Conservation (phyloP, 192 early-diverging fungal species). For the Coemansia sp. region DNA sequence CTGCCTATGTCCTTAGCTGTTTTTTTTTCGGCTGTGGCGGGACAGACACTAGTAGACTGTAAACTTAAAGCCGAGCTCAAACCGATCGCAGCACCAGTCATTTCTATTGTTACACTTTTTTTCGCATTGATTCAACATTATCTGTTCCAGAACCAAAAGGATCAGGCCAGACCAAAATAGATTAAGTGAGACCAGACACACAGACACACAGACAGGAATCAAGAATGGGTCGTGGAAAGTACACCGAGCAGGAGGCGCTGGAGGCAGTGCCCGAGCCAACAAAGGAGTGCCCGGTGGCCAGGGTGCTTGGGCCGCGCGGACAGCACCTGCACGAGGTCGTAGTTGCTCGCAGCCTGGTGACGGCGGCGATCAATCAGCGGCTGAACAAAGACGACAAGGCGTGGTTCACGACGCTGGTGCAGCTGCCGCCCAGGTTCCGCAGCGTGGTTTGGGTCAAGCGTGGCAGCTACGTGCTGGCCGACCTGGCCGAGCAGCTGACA, state of each 20-base stretch:
- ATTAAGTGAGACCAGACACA: background rate
- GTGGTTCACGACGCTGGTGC: slow-evolving; percentile 62
- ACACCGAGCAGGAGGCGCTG: slow-evolving; percentile 48
- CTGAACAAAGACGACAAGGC: slow-evolving; percentile 42
- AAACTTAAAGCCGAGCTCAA: too few relatives aligned
- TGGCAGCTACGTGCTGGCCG: slow-evolving; percentile 64
- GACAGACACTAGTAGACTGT: too few relatives aligned
- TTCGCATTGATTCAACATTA: too few relatives aligned
- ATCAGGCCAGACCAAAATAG: too few relatives aligned
- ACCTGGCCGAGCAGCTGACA: slow-evolving; percentile 58
- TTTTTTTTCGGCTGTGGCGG: too few relatives aligned
- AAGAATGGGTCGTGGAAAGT: slow-evolving; percentile 48
- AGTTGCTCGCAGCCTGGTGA: slow-evolving; percentile 41
- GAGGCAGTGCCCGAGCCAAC: slow-evolving; percentile 37
- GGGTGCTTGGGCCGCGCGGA: slow-evolving; percentile 66
- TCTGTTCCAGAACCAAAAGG: too few relatives aligned
- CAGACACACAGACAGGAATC: background rate
- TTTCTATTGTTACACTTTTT: too few relatives aligned
- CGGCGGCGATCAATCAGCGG: slow-evolving; percentile 27
- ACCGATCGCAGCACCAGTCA: too few relatives aligned
- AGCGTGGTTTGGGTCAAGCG: slow-evolving; percentile 83
- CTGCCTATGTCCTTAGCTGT: too few relatives aligned
- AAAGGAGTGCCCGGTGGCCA: slow-evolving; percentile 48
- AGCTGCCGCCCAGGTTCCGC: slow-evolving; percentile 75
- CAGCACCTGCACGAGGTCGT: slow-evolving; percentile 74